These are phyloP conservation scores for Neonectria sp. DNA, from an alignment of 2,329 filamentous ascomycete genomes.

Conservation along the genomic window DNA sequence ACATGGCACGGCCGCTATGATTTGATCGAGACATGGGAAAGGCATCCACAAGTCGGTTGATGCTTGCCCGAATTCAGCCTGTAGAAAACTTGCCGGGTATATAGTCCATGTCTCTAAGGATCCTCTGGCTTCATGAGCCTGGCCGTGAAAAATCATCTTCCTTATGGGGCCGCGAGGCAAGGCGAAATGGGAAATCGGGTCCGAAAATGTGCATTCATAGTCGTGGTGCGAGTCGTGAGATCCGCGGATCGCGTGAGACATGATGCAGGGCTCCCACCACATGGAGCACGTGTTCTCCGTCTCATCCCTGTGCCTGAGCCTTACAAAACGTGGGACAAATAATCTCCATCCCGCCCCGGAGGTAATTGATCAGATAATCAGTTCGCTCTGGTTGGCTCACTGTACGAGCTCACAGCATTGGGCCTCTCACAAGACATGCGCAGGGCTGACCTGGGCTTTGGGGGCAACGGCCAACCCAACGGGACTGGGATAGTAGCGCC, in stretches of 20 bases:
- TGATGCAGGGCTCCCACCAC: not conserved
- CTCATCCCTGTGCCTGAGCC: too few relatives aligned
- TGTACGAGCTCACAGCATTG: not conserved
- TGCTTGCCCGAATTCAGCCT: not conserved
- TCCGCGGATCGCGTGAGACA: not conserved
- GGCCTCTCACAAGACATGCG: not conserved
- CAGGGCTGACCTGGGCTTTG: not conserved
- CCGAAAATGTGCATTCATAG: not conserved
- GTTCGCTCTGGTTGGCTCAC: not conserved
- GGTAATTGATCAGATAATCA: not conserved
- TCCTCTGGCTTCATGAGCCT: not conserved
- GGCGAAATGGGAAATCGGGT: not conserved
- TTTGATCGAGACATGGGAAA: not conserved
- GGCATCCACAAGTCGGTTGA: not conserved
- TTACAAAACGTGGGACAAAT: conserved; percentile 6
- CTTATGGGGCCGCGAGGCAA: not conserved
- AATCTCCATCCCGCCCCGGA: not conserved
- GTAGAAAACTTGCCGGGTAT: not conserved
- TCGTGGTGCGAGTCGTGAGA: not conserved
- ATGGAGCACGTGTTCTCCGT: not conserved
- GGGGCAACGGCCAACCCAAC: not conserved
- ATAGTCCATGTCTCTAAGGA: not conserved
- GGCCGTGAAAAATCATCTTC: not conserved
- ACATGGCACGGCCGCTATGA: not conserved
- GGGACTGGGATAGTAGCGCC: not conserved